Percentiles rank a stretch among this genome's conserved stretches.
phyloP scores from a whole-genome alignment of 2,329 filamentous ascomycete species.

The Paraphoma chrysanthemicola region DNA sequence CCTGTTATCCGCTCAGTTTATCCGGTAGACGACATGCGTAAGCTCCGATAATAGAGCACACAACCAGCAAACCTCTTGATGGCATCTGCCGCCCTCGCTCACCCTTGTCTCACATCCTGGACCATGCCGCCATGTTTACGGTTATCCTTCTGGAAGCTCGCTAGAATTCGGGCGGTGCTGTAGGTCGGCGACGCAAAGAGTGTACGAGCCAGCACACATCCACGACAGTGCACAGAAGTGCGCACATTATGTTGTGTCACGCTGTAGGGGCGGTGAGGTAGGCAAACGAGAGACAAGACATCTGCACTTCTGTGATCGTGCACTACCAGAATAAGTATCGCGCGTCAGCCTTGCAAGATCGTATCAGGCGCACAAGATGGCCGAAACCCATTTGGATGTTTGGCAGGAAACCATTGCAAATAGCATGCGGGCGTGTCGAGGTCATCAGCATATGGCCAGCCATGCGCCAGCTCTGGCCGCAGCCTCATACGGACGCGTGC shows the following conservation, averaged over 20 bases:
- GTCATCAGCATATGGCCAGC: too few relatives aligned
- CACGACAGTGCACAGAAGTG: too few relatives aligned
- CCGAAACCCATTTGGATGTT: too few relatives aligned
- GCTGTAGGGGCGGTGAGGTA: neutral
- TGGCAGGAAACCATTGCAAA: too few relatives aligned
- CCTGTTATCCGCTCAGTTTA: neutral
- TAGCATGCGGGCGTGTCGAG: too few relatives aligned
- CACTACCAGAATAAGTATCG: neutral
- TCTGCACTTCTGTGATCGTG: neutral
- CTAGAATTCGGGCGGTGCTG: neutral
- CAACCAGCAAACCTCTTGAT: neutral
- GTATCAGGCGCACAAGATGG: too few relatives aligned
- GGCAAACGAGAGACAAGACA: neutral
- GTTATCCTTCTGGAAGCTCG: neutral
- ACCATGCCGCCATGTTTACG: neutral
- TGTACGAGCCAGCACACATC: neutral
- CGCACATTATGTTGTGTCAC: neutral
- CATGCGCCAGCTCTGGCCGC: too few relatives aligned
- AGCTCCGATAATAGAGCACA: neutral
- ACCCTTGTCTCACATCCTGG: neutral
- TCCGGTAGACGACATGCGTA: neutral
- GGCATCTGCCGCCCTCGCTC: neutral
- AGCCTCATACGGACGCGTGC: too few relatives aligned
- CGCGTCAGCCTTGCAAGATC: too few relatives aligned
- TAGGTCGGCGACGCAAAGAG: neutral